phyloP scores from a whole-genome alignment of 768 basidiomycete species.

The Astraeus odoratus region DNA sequence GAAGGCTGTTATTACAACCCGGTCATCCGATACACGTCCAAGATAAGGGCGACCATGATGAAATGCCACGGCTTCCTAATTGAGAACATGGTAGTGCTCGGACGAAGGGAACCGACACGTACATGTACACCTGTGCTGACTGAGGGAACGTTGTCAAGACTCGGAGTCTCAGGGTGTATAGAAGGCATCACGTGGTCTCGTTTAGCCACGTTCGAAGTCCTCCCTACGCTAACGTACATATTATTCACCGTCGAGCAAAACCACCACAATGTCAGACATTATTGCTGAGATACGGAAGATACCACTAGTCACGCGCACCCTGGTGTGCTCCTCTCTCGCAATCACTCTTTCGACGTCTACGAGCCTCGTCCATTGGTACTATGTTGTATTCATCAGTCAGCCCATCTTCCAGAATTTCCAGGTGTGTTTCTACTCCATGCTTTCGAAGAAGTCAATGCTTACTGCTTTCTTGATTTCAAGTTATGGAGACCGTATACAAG shows the following conservation, averaged over 20 bases:
- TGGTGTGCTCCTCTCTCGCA: slow-evolving; percentile 52
- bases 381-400: slow-evolving; percentile 44
- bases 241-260: background rate
- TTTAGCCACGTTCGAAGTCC: no score
- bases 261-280: slow-evolving; percentile 39
- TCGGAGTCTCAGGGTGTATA: no score
- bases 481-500: slow-evolving; percentile 69
- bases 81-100: no score
- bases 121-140: no score
- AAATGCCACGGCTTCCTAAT: no score
- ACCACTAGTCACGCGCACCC: slow-evolving; percentile 73
- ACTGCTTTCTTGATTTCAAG: slow-evolving; percentile 36
- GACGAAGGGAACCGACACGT: no score
- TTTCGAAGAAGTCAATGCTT: background rate
- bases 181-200: no score
- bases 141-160: no score
- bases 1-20: no score
- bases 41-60: no score
- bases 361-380: slow-evolving; percentile 45
- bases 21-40: no score
- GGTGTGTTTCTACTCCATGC: slow-evolving; percentile 28
- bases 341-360: slow-evolving; percentile 54
- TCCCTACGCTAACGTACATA: no score
- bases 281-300: slow-evolving; percentile 68
- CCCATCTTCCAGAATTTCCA: slow-evolving; percentile 44